Percentiles rank a stretch among this genome's conserved stretches.
phyloP scores from a whole-genome alignment of 2,329 filamentous ascomycete species.

The Xylariaceae sp. region DNA sequence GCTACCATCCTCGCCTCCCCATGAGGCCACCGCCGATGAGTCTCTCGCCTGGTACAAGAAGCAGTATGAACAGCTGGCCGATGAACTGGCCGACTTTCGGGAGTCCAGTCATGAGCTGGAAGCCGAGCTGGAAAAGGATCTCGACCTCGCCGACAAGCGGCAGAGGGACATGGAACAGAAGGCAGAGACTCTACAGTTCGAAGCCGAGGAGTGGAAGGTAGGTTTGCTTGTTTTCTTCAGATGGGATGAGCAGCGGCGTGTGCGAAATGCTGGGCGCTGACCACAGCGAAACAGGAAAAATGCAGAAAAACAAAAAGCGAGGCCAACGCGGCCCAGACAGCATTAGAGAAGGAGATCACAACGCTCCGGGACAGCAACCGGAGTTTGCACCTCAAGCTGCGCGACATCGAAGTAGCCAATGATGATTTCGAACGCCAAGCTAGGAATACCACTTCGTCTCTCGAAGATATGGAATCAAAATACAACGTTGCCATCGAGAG shows the following conservation, averaged over 20 bases:
- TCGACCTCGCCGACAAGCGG: constrained; percentile 91
- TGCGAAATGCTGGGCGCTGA: too few relatives aligned
- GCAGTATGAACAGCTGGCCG: constrained; percentile 90
- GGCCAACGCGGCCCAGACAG: constrained; percentile 77
- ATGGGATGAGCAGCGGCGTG: too few relatives aligned
- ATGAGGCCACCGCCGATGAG: constrained; percentile 61
- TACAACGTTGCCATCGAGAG: constrained; percentile 94
- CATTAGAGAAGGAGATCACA: constrained; percentile 93
- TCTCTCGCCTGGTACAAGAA: constrained; percentile 91
- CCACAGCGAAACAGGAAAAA: constrained; percentile 66
- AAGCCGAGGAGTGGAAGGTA: constrained; percentile 99
- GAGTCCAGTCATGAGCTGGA: constrained; percentile 92
- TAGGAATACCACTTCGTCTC: constrained; percentile 88
- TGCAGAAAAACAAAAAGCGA: constrained; percentile 94
- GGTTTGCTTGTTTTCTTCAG: constrained; percentile 27
- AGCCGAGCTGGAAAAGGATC: constrained; percentile 90
- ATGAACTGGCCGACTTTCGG: constrained; percentile 90
- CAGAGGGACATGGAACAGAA: constrained; percentile 84
- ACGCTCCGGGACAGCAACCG: constrained; percentile 81
- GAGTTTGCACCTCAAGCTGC: constrained; percentile 75
- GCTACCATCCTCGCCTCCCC: constrained; percentile 61
- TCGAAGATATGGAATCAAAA: constrained; percentile 96
- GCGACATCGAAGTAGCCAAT: constrained; percentile 96
- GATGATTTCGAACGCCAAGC: constrained; percentile 98
- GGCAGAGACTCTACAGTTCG: constrained; percentile 78